phyloP scores from a whole-genome alignment of 83 land plant species.

The Diphasiastrum complanatum region DNA sequence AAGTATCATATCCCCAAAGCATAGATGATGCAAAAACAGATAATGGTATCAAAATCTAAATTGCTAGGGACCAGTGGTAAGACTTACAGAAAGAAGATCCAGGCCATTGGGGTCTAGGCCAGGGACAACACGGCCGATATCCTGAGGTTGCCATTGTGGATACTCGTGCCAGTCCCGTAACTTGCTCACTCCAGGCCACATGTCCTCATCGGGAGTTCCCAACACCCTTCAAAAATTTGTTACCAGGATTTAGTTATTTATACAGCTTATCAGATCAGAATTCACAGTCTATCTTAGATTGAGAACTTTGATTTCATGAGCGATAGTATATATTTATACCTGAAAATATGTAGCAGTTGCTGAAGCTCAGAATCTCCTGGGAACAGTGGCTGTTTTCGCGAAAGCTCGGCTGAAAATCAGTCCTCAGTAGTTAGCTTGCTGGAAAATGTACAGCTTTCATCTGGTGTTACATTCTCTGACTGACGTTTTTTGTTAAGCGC shows the following conservation, averaged over 20 bases:
- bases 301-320: neutral
- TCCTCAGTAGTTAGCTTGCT: neutral
- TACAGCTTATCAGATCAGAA: neutral
- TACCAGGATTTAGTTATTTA: neutral
- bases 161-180: conserved; percentile 37
- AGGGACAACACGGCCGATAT: conserved; percentile 23
- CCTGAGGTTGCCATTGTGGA: conserved; percentile 31
- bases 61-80: no score
- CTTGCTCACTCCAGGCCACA: conserved; percentile 38
- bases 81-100: conserved; percentile 29
- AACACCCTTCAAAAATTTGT: conserved; percentile 19
- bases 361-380: conserved; percentile 33
- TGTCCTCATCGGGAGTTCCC: conserved; percentile 33
- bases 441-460: no score
- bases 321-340: conserved; percentile 6
- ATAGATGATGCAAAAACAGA: no score
- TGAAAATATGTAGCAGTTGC: conserved; percentile 34
- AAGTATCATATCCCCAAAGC: no score
- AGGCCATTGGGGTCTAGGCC: conserved; percentile 27
- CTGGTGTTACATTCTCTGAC: no score
- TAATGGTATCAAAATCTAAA: no score
- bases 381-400: conserved; percentile 25
- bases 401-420: conserved; percentile 23
- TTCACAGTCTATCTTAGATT: neutral
- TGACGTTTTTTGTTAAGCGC: no score